Evolutionary conservation across 257 asterid genomes (phyloP), one percentile per base, ranked within the genome.

Genomic region (Scutellaria minor): DNA sequence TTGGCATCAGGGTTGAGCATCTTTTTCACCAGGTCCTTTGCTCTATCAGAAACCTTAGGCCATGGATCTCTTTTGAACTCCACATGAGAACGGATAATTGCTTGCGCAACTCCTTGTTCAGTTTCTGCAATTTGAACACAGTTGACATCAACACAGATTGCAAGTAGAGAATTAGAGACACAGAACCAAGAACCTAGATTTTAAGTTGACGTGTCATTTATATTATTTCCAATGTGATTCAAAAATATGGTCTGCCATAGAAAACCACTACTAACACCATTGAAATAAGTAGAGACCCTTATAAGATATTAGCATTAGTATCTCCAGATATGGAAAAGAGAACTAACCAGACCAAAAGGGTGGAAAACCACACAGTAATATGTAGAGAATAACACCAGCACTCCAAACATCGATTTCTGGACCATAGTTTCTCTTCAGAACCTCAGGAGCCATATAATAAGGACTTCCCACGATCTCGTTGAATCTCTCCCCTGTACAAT

Each of bases 391-490:
- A 9, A 83, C 88, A 20, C 90, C 90, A 9, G 90, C 90, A 56
- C 90, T 86, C 90, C 88, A 83, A 59, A 86, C 83, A 54, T 85
- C 90, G 0, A 85, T 72, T 70, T 83, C 88, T 6, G 83, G 88
- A 14, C 90, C 90, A 42, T 86, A 83, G 78, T 83, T 75, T 73
- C 79, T 81, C 70, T 70, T 83, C 64, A 85, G 80, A 31, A 81
- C 90, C 66, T 85, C 90, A 0, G 90, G 90, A 55, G 90, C 90
- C 88, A 86, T 86, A 22, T 86, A 86, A 64, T 78, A 87, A 51
- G 92, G 92, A 65, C 90, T 87, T 54, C 92, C 92, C 5, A 87
- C 90, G 5, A 87, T 87, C 78, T 87, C 92, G 71, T 75, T 73
- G 58, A 87, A 87, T 79, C 51, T 79, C 57, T 85, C 79, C 7